A percentile compares a stretch with the other conserved stretches of the same genome.
Conservation (phyloP, 495 filamentous ascomycete genomes). For the Trichoderma virens region DNA sequence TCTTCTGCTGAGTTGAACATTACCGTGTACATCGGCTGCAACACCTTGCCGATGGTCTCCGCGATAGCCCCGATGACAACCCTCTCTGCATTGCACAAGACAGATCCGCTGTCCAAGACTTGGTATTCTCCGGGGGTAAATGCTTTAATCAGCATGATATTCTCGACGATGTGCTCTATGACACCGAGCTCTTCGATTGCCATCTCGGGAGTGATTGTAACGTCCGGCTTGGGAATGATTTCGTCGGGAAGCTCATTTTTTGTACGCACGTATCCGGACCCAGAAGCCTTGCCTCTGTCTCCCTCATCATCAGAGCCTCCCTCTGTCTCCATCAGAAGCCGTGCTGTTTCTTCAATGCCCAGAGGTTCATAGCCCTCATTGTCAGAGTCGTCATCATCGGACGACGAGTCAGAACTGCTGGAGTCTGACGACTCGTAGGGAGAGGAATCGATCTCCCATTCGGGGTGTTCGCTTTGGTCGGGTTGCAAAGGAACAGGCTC, state of each 20-base stretch:
- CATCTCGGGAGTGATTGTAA: slow-evolving; percentile 67
- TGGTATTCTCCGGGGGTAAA: slow-evolving; percentile 69
- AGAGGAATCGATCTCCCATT: slow-evolving; percentile 60
- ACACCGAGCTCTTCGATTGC: slow-evolving; percentile 63
- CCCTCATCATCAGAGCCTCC: slow-evolving; percentile 66
- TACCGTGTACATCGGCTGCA: slow-evolving; percentile 74
- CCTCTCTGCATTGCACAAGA: slow-evolving; percentile 73
- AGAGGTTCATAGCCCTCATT: slow-evolving; percentile 67
- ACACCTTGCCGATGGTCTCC: slow-evolving; percentile 75
- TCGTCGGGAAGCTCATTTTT: slow-evolving; percentile 67
- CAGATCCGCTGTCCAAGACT: slow-evolving; percentile 73
- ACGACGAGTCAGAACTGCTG: slow-evolving; percentile 46
- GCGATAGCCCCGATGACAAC: slow-evolving; percentile 67
- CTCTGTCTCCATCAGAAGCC: slow-evolving; percentile 69
- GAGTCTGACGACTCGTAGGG: slow-evolving; percentile 40
- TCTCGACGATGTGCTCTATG: slow-evolving; percentile 67
- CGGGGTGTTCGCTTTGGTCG: slow-evolving; percentile 23
- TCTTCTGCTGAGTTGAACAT: slow-evolving; percentile 59
- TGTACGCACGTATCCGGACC: slow-evolving; percentile 49
- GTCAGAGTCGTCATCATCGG: slow-evolving; percentile 55
- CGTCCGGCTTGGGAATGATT: slow-evolving; percentile 61
- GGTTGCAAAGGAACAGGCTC: not conserved
- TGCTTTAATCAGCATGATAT: slow-evolving; percentile 69
- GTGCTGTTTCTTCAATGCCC: slow-evolving; percentile 68
- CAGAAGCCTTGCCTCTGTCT: slow-evolving; percentile 39